Evolutionary conservation across 495 filamentous ascomycete species (phyloP).

Genomic region (Neurospora intermedia): DNA sequence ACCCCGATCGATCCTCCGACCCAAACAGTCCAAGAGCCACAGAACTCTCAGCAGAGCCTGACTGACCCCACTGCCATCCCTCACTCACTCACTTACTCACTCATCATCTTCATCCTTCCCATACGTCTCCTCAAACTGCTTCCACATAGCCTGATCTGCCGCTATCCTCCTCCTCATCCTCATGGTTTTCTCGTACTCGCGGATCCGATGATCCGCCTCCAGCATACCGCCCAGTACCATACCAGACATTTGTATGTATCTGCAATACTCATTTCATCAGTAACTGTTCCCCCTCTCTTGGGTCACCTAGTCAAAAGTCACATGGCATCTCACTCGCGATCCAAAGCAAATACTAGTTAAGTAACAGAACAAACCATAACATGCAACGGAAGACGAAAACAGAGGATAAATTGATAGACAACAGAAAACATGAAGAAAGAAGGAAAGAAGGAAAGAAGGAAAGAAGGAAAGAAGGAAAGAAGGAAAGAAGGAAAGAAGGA

Average conservation of each 20-base stretch:
- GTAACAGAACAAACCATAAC: not conserved
- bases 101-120: constrained; percentile 27
- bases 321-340: not conserved
- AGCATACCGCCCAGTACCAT: constrained; percentile 82
- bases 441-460: not conserved
- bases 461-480: not conserved
- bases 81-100: not conserved
- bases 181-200: constrained; percentile 52
- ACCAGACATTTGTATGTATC: constrained; percentile 74
- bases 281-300: not conserved
- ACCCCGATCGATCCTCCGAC: not conserved
- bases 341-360: not conserved
- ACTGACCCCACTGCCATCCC: not conserved
- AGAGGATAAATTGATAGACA: not conserved
- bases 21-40: not conserved
- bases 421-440: not conserved
- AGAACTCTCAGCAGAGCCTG: not conserved
- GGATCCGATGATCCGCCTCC: constrained; percentile 67
- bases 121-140: constrained; percentile 34
- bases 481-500: not conserved
- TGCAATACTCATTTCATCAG: constrained; percentile 15
- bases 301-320: not conserved
- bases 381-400: not conserved
- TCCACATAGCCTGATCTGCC: constrained; percentile 53
- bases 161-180: constrained; percentile 53